A percentile compares a stretch with the other conserved stretches of the same genome.
Evolutionary conservation across 1,139 yeast species (phyloP).

Genomic region (Candida buenavistaensis): DNA sequence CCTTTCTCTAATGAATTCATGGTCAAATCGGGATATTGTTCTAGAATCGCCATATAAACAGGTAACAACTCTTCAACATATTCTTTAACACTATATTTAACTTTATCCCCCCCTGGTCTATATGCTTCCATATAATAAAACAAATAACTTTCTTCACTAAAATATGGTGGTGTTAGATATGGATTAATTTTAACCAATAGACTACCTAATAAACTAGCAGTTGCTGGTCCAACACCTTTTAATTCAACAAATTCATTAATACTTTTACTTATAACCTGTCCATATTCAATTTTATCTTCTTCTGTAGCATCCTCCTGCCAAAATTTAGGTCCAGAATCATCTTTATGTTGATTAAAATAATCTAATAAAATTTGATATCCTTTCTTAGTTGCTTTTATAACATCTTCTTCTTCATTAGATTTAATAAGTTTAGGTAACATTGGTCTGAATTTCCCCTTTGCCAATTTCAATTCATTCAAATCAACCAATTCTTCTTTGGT

Average conservation of each 20-base stretch:
- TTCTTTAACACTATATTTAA: conserved; percentile 45
- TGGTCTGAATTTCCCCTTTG: conserved; percentile 50
- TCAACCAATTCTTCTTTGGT: conserved; percentile 37
- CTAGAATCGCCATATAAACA: conserved; percentile 19
- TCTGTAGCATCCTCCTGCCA: conserved; percentile 6
- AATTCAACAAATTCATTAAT: conserved; percentile 34
- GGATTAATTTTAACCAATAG: conserved; percentile 23
- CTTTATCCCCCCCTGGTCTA: conserved; percentile 30
- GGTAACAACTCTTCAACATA: conserved; percentile 38
- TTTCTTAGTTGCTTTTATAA: conserved; percentile 26
- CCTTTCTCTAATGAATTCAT: conserved; percentile 33
- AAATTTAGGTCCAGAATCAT: neutral
- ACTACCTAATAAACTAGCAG: conserved; percentile 45
- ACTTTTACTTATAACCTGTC: conserved; percentile 20
- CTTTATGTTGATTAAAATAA: conserved; percentile 12
- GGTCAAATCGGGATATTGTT: conserved; percentile 10
- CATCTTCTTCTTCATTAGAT: conserved; percentile 31
- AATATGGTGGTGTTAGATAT: conserved; percentile 42
- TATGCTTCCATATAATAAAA: conserved; percentile 33
- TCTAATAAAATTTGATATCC: conserved; percentile 30
- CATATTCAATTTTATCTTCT: conserved; percentile 17
- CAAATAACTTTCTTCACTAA: conserved; percentile 48
- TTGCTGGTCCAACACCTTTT: conserved; percentile 54
- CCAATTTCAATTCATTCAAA: conserved; percentile 52
- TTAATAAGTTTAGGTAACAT: conserved; percentile 41